A percentile compares a stretch with the other conserved stretches of the same genome.
phyloP scores from a whole-genome alignment of 176 grass and related monocot genomes.

The Triticum urartu region DNA sequence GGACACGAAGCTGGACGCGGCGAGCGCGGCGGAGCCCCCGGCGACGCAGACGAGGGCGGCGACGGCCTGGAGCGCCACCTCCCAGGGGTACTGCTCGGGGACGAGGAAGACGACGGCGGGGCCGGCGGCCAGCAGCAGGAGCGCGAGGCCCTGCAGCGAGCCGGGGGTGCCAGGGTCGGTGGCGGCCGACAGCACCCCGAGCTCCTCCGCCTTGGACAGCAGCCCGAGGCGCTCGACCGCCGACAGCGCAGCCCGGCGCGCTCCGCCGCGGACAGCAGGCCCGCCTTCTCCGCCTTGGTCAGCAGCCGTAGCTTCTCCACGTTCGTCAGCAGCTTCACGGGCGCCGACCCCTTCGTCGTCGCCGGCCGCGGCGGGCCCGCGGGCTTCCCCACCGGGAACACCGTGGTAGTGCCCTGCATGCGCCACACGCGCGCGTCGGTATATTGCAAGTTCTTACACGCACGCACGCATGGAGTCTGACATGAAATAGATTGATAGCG shows the following conservation, averaged over 20 bases:
- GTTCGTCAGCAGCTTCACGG: slow-evolving; percentile 88
- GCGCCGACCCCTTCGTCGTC: slow-evolving; percentile 29
- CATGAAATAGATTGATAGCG: neutral
- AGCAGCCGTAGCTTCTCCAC: slow-evolving; percentile 91
- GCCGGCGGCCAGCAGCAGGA: slow-evolving; percentile 56
- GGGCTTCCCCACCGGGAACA: slow-evolving; percentile 74
- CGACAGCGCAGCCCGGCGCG: slow-evolving; percentile 77
- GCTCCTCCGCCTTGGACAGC: slow-evolving; percentile 90
- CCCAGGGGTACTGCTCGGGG: slow-evolving; percentile 78
- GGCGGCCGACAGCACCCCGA: slow-evolving; percentile 81
- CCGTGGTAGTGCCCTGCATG: slow-evolving; percentile 63
- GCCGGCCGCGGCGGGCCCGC: slow-evolving; percentile 48
- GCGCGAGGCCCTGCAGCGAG: slow-evolving; percentile 53
- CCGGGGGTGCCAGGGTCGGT: slow-evolving; percentile 71
- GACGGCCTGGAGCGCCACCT: slow-evolving; percentile 74
- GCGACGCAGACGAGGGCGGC: slow-evolving; percentile 60
- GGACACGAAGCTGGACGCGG: slow-evolving; percentile 81
- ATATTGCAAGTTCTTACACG: neutral
- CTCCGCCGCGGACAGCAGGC: slow-evolving; percentile 82
- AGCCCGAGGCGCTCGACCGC: slow-evolving; percentile 75
- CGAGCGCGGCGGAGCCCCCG: slow-evolving; percentile 76
- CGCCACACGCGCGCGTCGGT: too few species aligned
- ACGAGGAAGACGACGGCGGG: slow-evolving; percentile 71
- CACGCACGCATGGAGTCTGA: neutral
- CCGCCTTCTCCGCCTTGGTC: slow-evolving; percentile 90